A percentile compares a stretch with the other conserved stretches of the same genome.
Evolutionary conservation across 2,329 filamentous ascomycete species (phyloP).

Genomic region (Fusarium keratoplasticum): DNA sequence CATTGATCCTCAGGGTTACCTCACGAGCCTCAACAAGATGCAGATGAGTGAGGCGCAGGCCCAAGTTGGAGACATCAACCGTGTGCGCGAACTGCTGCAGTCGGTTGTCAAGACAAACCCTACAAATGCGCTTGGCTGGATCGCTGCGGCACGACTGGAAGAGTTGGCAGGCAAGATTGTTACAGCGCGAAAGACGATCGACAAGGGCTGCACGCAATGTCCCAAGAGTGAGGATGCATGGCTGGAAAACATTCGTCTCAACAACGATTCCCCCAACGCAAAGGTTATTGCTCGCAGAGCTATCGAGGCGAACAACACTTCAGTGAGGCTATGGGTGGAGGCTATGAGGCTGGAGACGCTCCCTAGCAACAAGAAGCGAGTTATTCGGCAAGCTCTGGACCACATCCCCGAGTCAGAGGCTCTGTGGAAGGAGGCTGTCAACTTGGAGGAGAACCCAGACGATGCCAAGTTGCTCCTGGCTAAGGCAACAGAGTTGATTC

Average conservation of each 20-base stretch:
- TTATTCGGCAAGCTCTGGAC: constrained; percentile 90
- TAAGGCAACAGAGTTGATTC: constrained; percentile 96
- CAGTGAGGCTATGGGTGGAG: constrained; percentile 92
- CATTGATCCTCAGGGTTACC: constrained; percentile 95
- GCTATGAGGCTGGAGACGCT: constrained; percentile 94
- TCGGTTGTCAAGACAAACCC: constrained; percentile 98
- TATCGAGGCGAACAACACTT: constrained; percentile 90
- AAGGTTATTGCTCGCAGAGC: constrained; percentile 95
- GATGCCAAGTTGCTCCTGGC: constrained; percentile 90
- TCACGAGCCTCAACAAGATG: constrained; percentile 89
- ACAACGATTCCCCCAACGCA: constrained; percentile 86
- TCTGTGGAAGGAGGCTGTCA: constrained; percentile 98
- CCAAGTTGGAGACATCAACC: constrained; percentile 93
- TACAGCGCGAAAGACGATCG: constrained; percentile 87
- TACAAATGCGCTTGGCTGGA: constrained; percentile 94
- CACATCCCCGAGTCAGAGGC: constrained; percentile 94
- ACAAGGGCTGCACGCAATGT: constrained; percentile 88
- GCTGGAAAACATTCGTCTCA: constrained; percentile 94
- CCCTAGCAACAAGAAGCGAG: constrained; percentile 86
- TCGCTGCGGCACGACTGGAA: constrained; percentile 91
- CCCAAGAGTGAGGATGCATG: constrained; percentile 95
- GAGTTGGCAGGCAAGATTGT: constrained; percentile 93
- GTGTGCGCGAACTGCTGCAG: constrained; percentile 90
- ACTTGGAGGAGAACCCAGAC: constrained; percentile 88
- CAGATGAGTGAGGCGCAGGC: constrained; percentile 83